Evolutionary conservation across 345 rosid genomes (phyloP).

Genomic region (Bruguiera gymnorhiza): DNA sequence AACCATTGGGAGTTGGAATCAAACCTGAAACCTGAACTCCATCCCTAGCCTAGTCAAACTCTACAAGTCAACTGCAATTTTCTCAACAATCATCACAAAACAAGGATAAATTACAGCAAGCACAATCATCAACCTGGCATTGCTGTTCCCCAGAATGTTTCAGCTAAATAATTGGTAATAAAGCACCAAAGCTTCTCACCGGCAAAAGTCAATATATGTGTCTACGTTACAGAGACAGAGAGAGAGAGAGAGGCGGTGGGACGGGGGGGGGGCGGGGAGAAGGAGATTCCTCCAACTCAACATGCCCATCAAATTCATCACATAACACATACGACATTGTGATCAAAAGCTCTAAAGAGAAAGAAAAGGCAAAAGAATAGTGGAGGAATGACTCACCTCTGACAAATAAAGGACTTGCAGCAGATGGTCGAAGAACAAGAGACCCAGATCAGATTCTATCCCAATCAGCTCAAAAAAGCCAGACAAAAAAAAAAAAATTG

Average conservation of each 20-base stretch:
- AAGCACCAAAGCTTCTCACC: slow-evolving; percentile 13
- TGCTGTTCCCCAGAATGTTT: slow-evolving; percentile 20
- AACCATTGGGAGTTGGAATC: not conserved
- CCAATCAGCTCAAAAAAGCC: slow-evolving; percentile 34
- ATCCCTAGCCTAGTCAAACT: slow-evolving; percentile 7
- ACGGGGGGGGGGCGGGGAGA: slow-evolving; percentile 4
- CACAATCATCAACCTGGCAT: slow-evolving; percentile 45
- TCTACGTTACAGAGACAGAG: slow-evolving; percentile 2
- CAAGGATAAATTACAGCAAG: not conserved
- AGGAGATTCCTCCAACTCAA: slow-evolving; percentile 39
- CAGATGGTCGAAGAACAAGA: slow-evolving; percentile 32
- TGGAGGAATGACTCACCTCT: slow-evolving; percentile 45
- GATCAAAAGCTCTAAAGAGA: slow-evolving; percentile 21
- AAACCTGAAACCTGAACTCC: slow-evolving; percentile 15
- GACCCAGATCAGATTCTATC: slow-evolving; percentile 59
- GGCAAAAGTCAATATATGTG: slow-evolving; percentile 14
- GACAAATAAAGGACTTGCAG: slow-evolving; percentile 25
- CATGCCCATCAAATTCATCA: slow-evolving; percentile 29
- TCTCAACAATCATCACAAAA: slow-evolving; percentile 13
- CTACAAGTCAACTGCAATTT: slow-evolving; percentile 2
- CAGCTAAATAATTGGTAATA: slow-evolving; percentile 19
- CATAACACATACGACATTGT: slow-evolving; percentile 27
- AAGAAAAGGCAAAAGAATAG: slow-evolving; percentile 25
- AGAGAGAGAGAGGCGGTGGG: slow-evolving; percentile 8
- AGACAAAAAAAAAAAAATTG: not conserved